Base-by-base conservation (phyloP, 148 eudicot genomes). In the Linanthus parryae region DNA sequence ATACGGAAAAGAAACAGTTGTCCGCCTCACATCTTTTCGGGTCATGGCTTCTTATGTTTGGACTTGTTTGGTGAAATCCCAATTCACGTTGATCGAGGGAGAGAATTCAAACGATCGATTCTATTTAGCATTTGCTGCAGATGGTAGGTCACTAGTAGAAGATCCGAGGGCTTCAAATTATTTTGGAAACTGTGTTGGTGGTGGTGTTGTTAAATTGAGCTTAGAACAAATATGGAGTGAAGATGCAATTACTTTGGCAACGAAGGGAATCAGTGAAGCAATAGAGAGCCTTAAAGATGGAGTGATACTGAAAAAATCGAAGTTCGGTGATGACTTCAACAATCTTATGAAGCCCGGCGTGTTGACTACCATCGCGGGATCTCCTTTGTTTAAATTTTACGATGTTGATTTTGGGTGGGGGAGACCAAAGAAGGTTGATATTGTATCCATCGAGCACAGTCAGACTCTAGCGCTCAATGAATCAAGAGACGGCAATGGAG, bases 161-260 rank as follows among this genome's bases (percentile, higher is more conserved):
- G 24, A 23, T 7, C 47, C 47, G 7, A 23, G 19, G 12, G 24
- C 47, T 4, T 19, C 24, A 13, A 43, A 9, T 43, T 43, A 43
- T 17, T 43, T 43, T 43, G 47, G 47, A 12, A 43, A 43, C 13
- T 43, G 47, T 43, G 24, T 43, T 4, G 24, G 47, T 4, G 47
- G 47, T 9, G 47, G 47, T 43, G 2, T 9, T 19, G 47, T 18
- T 19, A 43, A 23, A 17, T 17, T 42, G 17, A 42, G 5, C 46
- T 16, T 42, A 17, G 17, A 42, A 8, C 4, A n/a, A n/a, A n/a
- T n/a, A n/a, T n/a, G n/a, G n/a, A 16, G 46, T n/a, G 21, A 42
- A 42, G 5, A 24, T 42, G 46, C 46, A 42, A 17, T 42, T 17
- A 42, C 7, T 17, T 42, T 42, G 46, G 46, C 22, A 8, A 24